Conservation (phyloP, 2,329 filamentous ascomycete genomes). For the Monosporascus ibericus region DNA sequence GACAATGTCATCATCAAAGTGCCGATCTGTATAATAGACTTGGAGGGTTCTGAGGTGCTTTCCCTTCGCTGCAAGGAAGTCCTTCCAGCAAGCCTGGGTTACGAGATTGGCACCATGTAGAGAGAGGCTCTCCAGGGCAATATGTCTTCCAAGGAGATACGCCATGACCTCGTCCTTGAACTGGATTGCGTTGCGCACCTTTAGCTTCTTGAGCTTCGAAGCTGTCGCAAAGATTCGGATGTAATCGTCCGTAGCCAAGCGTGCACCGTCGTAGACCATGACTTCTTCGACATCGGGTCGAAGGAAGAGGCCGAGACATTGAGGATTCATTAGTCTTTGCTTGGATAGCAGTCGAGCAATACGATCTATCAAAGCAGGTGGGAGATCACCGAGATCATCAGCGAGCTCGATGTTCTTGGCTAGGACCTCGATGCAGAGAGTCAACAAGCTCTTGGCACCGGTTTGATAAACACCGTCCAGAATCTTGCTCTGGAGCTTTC, state of each 20-base stretch:
- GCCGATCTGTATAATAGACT: conserved; percentile 76
- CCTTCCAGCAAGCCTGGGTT: conserved; percentile 67
- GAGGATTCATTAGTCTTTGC: conserved; percentile 47
- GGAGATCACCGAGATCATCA: conserved; percentile 56
- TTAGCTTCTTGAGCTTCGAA: conserved; percentile 62
- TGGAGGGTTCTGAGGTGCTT: conserved; percentile 60
- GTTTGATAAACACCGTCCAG: conserved; percentile 66
- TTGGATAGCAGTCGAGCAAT: conserved; percentile 56
- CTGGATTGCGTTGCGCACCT: conserved; percentile 80
- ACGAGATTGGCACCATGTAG: conserved; percentile 82
- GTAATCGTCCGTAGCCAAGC: conserved; percentile 70
- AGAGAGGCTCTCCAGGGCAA: conserved; percentile 64
- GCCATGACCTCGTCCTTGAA: conserved; percentile 81
- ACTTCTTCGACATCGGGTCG: conserved; percentile 45
- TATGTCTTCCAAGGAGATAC: conserved; percentile 69
- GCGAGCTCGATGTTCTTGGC: conserved; percentile 58
- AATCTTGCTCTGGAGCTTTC: conserved; percentile 76
- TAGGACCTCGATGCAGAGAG: conserved; percentile 56
- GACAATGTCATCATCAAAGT: conserved; percentile 69
- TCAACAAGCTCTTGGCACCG: conserved; percentile 64
- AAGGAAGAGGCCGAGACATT: conserved; percentile 52
- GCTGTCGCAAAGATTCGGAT: conserved; percentile 73
- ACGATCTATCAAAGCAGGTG: conserved; percentile 49
- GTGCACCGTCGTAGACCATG: conserved; percentile 53
- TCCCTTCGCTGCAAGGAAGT: conserved; percentile 62